Percentiles rank a stretch among this genome's conserved stretches.
Conservation (phyloP, 1,284 basidiomycete genomes). For the Leccinum angustisporum region DNA sequence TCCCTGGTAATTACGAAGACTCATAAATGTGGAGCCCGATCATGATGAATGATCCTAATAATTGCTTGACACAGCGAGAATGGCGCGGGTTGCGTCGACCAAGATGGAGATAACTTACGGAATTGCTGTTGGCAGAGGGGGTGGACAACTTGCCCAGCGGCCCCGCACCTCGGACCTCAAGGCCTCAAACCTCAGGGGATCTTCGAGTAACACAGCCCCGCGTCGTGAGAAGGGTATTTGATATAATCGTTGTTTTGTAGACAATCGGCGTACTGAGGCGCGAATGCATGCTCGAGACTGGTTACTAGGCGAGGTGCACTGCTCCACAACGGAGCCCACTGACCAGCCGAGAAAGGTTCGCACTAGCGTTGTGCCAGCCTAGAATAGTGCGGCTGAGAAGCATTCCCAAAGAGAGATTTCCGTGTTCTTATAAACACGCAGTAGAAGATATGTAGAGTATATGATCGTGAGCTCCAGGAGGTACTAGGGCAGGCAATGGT, state of each 20-base stretch:
- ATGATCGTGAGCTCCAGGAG: conserved; percentile 24
- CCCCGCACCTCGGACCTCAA: conserved; percentile 4
- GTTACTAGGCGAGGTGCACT: conserved; percentile 9
- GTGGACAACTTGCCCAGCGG: conserved; percentile 7
- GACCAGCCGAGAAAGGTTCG: conserved; percentile 22
- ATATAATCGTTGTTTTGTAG: conserved; percentile 17
- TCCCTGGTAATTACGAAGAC: conserved; percentile 28
- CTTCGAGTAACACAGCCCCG: conserved; percentile 12
- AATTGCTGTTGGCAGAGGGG: conserved; percentile 12
- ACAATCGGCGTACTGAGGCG: conserved; percentile 26
- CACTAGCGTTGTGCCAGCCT: conserved; percentile 27
- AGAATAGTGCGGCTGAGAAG: conserved; percentile 27
- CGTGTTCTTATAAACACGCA: conserved; percentile 7
- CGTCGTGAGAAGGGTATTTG: conserved; percentile 20
- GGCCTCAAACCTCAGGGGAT: conserved; percentile 7
- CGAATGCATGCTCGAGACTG: conserved; percentile 24
- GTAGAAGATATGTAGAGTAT: conserved; percentile 16
- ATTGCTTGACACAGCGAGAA: conserved; percentile 18
- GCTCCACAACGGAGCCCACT: conserved; percentile 14
- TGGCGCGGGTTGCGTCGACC: conserved; percentile 10
- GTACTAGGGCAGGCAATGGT: conserved; percentile 2
- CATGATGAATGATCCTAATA: conserved; percentile 19
- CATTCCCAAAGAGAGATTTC: conserved; percentile 14
- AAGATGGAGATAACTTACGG: conserved; percentile 19
- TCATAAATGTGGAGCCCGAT: conserved; percentile 22